Base-by-base conservation (phyloP, 495 filamentous ascomycete species). In the Neurospora discreta region DNA sequence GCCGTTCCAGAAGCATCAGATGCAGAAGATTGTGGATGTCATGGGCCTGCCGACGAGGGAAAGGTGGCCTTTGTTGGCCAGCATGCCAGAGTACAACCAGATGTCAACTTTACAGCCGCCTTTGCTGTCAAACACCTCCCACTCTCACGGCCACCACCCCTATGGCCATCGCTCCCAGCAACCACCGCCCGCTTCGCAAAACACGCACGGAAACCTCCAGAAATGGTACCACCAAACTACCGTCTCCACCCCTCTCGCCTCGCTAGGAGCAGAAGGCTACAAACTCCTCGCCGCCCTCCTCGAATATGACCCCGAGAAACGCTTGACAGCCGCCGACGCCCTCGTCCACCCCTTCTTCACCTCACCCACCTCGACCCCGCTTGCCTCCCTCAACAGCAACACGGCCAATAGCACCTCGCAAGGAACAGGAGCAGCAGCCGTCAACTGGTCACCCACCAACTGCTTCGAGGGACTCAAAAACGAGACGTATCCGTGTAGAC, bases 1-100 rank as follows among this genome's bases (percentile, higher is more conserved):
- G 0, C 95, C 95, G 0, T 99, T 99, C 77, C 95, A 99, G 81
- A 89, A 94, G 33, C 97, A 98, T 77, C 95, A 99, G 82, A 97
- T 99, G 93, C 92, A 93, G 78, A 98, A 97, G 80, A 99, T 99
- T 71, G 93, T 96, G 36, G 96, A 98, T 76, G 92, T 99, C 71
- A 90, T 98, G 80, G 95, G 95, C 46, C 80, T 95, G 76, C 95
- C 96, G 0, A 92, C 87, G 39, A 95, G 95, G 78, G 93, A 97
- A 41, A 86, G 89, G 30, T 99, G 95, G 95, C 92, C 93, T 0
- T 85, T 93, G 38, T 83, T 99, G 16, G 83, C 86, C 1, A 86
- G 88, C 60, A 95, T 94, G 88, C 91, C 91, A 3, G 96, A 99
- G 81, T 95, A 91, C 74, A 77, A 78, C 13, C 91, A 97, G 73